phyloP scores from a whole-genome alignment of 176 grass and related monocot genomes.

The Phoenix dactylifera region DNA sequence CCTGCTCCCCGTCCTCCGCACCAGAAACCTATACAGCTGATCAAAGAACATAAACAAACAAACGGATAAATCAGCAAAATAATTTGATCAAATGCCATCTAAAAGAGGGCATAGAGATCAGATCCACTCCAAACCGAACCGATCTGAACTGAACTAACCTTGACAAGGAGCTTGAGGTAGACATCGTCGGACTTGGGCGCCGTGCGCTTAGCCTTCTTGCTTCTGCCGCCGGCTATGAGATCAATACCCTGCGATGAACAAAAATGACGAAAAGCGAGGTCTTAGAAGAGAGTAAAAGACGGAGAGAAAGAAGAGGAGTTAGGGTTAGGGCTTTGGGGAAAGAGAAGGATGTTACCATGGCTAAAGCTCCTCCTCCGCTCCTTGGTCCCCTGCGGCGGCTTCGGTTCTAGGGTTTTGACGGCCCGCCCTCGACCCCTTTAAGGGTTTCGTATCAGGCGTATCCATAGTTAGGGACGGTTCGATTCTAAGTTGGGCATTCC shows the following conservation, averaged over 20 bases:
- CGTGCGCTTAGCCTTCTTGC: conserved; percentile 51
- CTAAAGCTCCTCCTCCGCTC: too few species aligned
- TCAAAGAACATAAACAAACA: not conserved
- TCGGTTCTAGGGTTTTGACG: too few species aligned
- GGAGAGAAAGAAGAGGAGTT: not conserved
- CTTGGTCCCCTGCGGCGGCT: too few species aligned
- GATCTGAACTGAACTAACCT: conserved; percentile 25
- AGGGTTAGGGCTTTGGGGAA: not conserved
- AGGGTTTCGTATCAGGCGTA: too few species aligned
- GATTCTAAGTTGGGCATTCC: too few species aligned
- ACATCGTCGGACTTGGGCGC: conserved; percentile 61
- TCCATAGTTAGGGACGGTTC: too few species aligned
- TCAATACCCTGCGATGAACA: conserved; percentile 35
- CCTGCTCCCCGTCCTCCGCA: conserved; percentile 68
- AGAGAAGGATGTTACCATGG: not conserved
- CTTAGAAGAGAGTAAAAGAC: not conserved
- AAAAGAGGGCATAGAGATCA: not conserved
- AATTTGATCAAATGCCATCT: too few species aligned
- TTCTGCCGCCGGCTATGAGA: conserved; percentile 42
- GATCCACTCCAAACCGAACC: not conserved
- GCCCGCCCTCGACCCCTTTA: too few species aligned
- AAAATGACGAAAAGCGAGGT: not conserved
- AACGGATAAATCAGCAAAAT: not conserved
- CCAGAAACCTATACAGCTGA: conserved; percentile 81
- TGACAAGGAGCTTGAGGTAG: conserved; percentile 85